A percentile compares a stretch with the other conserved stretches of the same genome.
These are phyloP conservation scores for Hortaea sp. DNA, from an alignment of 2,329 filamentous ascomycete species.

Conservation along the genomic window DNA sequence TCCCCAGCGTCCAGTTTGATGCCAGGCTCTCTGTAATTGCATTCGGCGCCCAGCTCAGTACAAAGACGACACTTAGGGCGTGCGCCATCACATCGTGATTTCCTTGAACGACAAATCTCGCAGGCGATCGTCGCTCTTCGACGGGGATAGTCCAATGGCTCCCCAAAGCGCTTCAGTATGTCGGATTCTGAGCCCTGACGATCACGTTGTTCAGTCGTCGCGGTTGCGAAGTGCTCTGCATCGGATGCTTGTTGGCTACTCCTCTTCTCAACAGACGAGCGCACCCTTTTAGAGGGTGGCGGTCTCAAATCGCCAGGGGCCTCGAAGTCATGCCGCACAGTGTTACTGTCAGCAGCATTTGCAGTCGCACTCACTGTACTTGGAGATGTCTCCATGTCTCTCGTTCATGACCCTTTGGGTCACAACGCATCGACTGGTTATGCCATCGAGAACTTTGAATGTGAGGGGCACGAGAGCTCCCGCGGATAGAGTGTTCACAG, in stretches of 20 bases:
- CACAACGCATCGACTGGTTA: no score
- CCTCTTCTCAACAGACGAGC: neutral
- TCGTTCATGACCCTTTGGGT: no score
- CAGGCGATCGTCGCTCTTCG: conserved; percentile 25
- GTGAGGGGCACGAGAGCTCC: no score
- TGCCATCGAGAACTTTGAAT: no score
- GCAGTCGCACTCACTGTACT: no score
- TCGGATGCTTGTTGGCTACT: neutral
- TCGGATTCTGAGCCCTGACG: no score
- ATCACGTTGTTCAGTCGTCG: neutral
- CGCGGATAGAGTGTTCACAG: no score
- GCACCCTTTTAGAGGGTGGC: neutral
- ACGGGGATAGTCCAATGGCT: conserved; percentile 24
- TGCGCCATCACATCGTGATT: conserved; percentile 24
- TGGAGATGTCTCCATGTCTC: no score
- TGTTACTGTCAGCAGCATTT: no score
- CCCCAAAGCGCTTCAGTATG: conserved; percentile 4
- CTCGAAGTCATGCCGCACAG: no score
- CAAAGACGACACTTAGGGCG: conserved; percentile 79
- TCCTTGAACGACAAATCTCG: conserved; percentile 24
- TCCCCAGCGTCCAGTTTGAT: conserved; percentile 82
- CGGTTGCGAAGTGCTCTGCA: neutral
- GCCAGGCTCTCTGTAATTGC: conserved; percentile 73
- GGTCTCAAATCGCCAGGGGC: neutral
- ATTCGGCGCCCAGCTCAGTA: conserved; percentile 70